phyloP scores from a whole-genome alignment of 176 grass and related monocot genomes.

The Triticum urartu region DNA sequence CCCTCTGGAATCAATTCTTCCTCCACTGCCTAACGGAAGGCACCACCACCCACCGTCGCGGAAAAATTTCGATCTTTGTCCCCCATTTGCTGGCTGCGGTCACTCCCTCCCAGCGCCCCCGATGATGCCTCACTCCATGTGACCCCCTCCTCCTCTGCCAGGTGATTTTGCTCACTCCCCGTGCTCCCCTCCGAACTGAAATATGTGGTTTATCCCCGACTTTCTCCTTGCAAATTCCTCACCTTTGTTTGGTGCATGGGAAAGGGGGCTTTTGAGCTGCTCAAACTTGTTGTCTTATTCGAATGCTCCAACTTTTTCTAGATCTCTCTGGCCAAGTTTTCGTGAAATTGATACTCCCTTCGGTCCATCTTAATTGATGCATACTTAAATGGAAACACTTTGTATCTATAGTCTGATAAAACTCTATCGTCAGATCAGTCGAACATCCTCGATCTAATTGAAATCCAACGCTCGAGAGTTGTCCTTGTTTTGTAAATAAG shows the following conservation, averaged over 20 bases:
- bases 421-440: too few species aligned
- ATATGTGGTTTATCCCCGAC: neutral
- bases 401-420: too few species aligned
- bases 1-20: slow-evolving; percentile 26
- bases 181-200: neutral
- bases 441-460: too few species aligned
- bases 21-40: slow-evolving; percentile 29
- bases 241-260: neutral
- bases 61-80: slow-evolving; percentile 12
- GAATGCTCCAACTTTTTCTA: too few species aligned
- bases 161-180: neutral
- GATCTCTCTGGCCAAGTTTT: too few species aligned
- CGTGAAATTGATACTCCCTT: too few species aligned
- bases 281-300: too few species aligned
- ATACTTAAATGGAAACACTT: too few species aligned
- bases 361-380: too few species aligned
- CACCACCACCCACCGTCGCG: neutral
- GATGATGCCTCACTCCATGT: neutral
- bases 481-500: too few species aligned
- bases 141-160: neutral
- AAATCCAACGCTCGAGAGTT: too few species aligned
- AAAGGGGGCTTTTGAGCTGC: too few species aligned
- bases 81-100: neutral
- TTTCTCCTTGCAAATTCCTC: neutral
- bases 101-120: neutral